Conservation (phyloP, 2,329 filamentous ascomycete species). For the Chaetomium strumarium region DNA sequence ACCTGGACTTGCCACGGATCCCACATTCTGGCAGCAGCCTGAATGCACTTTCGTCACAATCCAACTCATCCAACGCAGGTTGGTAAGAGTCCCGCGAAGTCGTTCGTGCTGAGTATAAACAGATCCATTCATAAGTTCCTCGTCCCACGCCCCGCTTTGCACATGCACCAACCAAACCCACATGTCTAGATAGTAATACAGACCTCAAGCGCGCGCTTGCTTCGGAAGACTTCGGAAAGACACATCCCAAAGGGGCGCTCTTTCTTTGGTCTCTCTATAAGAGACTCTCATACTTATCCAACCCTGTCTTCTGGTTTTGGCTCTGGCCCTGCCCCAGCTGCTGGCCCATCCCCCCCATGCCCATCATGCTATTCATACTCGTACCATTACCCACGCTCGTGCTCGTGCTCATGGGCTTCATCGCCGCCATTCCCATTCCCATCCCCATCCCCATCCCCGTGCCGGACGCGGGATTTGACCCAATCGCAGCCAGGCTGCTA, state of each 20-base stretch:
- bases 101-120: too few relatives aligned
- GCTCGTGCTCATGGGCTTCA: conserved; percentile 17
- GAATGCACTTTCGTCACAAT: too few relatives aligned
- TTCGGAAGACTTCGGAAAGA: too few relatives aligned
- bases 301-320: conserved; percentile 41
- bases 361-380: conserved; percentile 7
- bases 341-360: conserved; percentile 22
- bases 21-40: too few relatives aligned
- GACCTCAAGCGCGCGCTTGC: too few relatives aligned
- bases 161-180: neutral
- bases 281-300: conserved; percentile 65
- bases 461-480: neutral
- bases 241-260: neutral
- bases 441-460: neutral
- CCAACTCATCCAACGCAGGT: too few relatives aligned
- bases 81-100: too few relatives aligned
- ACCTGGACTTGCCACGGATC: too few relatives aligned
- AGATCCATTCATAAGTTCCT: too few relatives aligned
- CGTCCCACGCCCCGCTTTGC: neutral
- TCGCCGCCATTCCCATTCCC: neutral
- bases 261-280: conserved; percentile 35
- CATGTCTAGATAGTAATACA: too few relatives aligned
- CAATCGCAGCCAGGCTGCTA: conserved; percentile 14
- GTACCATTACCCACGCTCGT: conserved; percentile 17
- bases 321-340: conserved; percentile 27